These are phyloP conservation scores for Platanus orientalis DNA, from an alignment of 164 flowering plant genomes.

Conservation along the genomic window DNA sequence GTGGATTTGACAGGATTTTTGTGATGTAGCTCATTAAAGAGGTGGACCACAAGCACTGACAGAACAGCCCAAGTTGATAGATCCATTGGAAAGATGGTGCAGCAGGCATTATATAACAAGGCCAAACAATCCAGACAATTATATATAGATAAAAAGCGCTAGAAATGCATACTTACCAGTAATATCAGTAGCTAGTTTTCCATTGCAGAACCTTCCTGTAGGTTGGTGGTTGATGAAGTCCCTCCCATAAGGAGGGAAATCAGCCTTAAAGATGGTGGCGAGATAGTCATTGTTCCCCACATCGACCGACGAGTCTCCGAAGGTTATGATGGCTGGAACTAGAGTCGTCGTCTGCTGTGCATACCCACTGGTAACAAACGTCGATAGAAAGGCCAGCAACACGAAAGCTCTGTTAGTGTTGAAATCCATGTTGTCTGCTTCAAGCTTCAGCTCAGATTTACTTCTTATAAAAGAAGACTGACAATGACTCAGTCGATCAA, in stretches of 20 bases:
- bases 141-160: background rate
- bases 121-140: too few species aligned
- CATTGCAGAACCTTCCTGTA: conserved; percentile 96
- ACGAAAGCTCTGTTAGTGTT: too few species aligned
- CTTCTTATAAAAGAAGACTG: too few species aligned
- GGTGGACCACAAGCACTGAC: too few species aligned
- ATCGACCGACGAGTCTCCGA: conserved; percentile 89
- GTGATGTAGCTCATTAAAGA: too few species aligned
- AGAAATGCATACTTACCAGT: conserved; percentile 45
- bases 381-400: conserved; percentile 1
- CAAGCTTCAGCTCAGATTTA: too few species aligned
- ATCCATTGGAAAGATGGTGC: too few species aligned
- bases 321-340: conserved; percentile 79
- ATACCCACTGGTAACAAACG: background rate
- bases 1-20: too few species aligned
- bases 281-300: conserved; percentile 90
- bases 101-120: too few species aligned
- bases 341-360: conserved; percentile 32
- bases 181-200: conserved; percentile 88
- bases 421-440: too few species aligned
- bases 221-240: conserved; percentile 60
- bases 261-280: conserved; percentile 68
- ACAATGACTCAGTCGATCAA: too few species aligned
- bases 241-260: conserved; percentile 90
- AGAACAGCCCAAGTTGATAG: too few species aligned